A percentile compares a stretch with the other conserved stretches of the same genome.
Evolutionary conservation across 1,284 basidiomycete species (phyloP).

Genomic region (Vanrija sp.): DNA sequence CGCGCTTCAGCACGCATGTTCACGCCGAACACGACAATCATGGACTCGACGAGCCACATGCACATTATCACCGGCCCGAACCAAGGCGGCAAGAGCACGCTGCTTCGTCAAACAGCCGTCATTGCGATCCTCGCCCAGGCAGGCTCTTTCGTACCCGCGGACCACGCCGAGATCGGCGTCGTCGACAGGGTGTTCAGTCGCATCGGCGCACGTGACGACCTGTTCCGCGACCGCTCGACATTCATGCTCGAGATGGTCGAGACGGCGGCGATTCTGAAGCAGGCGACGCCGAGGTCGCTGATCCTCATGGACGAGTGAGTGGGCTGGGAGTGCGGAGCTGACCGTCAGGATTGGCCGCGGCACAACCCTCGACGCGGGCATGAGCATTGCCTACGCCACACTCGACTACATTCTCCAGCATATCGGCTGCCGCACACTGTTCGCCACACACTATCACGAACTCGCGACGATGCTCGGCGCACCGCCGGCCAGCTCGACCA

Average conservation of each 20-base stretch:
- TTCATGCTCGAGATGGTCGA: conserved; percentile 61
- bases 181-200: conserved; percentile 90
- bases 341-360: conserved; percentile 67
- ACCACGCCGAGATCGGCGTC: conserved; percentile 70
- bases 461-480: conserved; percentile 73
- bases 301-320: conserved; percentile 87
- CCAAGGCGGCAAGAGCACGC: conserved; percentile 90
- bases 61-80: conserved; percentile 90
- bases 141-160: conserved; percentile 89
- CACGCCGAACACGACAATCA: conserved; percentile 71
- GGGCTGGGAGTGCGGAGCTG: background rate
- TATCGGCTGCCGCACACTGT: conserved; percentile 78
- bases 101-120: conserved; percentile 85
- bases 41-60: conserved; percentile 61
- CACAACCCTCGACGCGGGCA: conserved; percentile 84
- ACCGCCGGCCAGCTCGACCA: background rate
- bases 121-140: conserved; percentile 87
- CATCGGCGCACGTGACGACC: conserved; percentile 92
- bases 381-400: conserved; percentile 89
- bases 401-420: conserved; percentile 71
- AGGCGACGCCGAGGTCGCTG: conserved; percentile 75
- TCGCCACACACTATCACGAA: conserved; percentile 97
- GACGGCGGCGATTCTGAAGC: conserved; percentile 58
- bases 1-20: conserved; percentile 69
- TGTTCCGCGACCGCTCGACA: conserved; percentile 86